Evolutionary conservation across 345 rosid genomes (phyloP), one percentile per base, ranked within the genome.

Genomic region (Geranium brycei): DNA sequence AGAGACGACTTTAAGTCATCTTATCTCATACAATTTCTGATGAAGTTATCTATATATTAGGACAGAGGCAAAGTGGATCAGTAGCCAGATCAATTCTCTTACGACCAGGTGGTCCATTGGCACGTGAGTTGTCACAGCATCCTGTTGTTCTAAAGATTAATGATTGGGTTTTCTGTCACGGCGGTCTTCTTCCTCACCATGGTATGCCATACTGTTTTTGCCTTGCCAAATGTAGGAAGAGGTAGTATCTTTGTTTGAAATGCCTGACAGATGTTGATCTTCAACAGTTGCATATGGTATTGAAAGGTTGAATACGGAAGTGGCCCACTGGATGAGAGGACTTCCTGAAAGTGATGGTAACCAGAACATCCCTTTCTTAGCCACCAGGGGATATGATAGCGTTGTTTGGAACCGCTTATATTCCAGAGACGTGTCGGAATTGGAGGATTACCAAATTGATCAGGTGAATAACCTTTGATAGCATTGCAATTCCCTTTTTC

Each of bases 21-120:
- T 1, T 35, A 35, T 35, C 10, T 35, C 41, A 35, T 35, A 35
- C 5, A 4, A 38, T 31, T 18, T 58, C 0, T 19, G 5, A 15
- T 67, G 64, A 66, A 32, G 14, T 31, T 56, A 38, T 17, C 14
- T 23, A 31, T 51, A 68, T 74, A 81, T 84, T 86, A 92, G 98
- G 87, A 84, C 98, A 92, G 98, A 87, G 88, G 81, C 98, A 92
- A 75, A 89, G 85, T 85, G 96, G 95, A 64, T 85, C 87, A 66
- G 80, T 87, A 71, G 85, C 96, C 66, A 86, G 95, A 75, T 87
- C 98, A 41, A 69, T 79, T 17, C 83, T 92, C 63, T 75, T 89
- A 63, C 83, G 87, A 73, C 95, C 93, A 3, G 96, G 98, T 8
- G 95, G 96, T 74, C 88, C 79, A 11, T 65, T 92, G 72, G 96